Evolutionary conservation across 352 stramenopile species (phyloP).

Genomic region (Globisporangium alternatum): DNA sequence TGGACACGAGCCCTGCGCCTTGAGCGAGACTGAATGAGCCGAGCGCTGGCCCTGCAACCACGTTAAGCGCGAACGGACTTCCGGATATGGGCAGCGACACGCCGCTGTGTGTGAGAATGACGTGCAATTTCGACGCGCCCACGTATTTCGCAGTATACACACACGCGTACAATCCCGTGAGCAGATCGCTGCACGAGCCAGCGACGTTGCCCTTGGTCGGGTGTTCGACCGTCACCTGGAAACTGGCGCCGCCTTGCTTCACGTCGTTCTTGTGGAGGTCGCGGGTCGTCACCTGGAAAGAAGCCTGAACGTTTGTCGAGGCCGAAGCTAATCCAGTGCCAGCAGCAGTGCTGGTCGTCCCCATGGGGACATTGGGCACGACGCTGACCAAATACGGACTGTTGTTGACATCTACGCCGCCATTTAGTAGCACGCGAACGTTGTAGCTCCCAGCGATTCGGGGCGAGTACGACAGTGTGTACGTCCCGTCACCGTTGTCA

Average conservation of each 20-base stretch:
- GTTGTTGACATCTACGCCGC: conserved; percentile 40
- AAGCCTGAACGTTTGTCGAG: conserved; percentile 53
- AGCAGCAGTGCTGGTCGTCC: conserved; percentile 36
- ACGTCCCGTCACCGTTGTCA: conserved; percentile 56
- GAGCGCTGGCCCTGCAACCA: conserved; percentile 47
- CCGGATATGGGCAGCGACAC: conserved; percentile 25
- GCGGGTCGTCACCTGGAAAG: conserved; percentile 54
- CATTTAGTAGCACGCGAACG: conserved; percentile 42
- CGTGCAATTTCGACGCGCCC: conserved; percentile 32
- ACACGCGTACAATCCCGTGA: conserved; percentile 60
- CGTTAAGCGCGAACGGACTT: conserved; percentile 52
- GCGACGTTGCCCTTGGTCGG: conserved; percentile 31
- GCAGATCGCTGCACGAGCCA: conserved; percentile 44
- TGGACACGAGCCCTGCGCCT: conserved; percentile 44
- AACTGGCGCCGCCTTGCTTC: conserved; percentile 30
- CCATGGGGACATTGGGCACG: conserved; percentile 39
- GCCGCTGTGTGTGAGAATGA: conserved; percentile 22
- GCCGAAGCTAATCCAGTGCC: conserved; percentile 35
- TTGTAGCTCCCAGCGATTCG: conserved; percentile 40
- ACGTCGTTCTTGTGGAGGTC: conserved; percentile 60
- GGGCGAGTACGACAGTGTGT: conserved; percentile 43
- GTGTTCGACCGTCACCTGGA: conserved; percentile 41
- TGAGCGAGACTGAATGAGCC: conserved; percentile 39
- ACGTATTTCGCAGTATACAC: conserved; percentile 54
- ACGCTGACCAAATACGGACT: conserved; percentile 60